A percentile compares a stretch with the other conserved stretches of the same genome.
Conservation (phyloP, 768 basidiomycete genomes). For the Aureoboletus auriporus region DNA sequence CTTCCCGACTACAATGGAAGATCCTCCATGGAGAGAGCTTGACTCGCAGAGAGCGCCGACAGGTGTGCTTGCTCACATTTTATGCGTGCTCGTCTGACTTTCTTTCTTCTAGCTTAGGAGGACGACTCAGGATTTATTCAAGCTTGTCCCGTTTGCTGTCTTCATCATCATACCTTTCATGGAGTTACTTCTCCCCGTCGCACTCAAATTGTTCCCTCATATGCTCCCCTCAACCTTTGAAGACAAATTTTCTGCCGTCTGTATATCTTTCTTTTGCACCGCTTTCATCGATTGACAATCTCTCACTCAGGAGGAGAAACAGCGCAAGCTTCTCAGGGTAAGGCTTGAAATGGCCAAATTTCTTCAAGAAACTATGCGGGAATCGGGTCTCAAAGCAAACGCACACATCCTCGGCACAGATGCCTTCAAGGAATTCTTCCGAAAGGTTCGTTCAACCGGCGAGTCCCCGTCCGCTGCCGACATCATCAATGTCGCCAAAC, state of each 20-base stretch:
- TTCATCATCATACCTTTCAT: slow-evolving; percentile 97
- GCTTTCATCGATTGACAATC: not conserved
- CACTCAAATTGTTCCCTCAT: slow-evolving; percentile 95
- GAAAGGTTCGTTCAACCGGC: slow-evolving; percentile 94
- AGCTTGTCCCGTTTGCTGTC: slow-evolving; percentile 92
- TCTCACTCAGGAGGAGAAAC: slow-evolving; percentile 80
- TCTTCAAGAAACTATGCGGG: slow-evolving; percentile 93
- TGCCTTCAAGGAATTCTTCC: slow-evolving; percentile 99
- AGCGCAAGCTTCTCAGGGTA: slow-evolving; percentile 91
- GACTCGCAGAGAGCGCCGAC: slow-evolving; percentile 90
- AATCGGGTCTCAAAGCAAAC: slow-evolving; percentile 89
- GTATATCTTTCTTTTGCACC: slow-evolving; percentile 17
- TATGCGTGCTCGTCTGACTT: slow-evolving; percentile 2
- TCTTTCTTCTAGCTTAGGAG: slow-evolving; percentile 63
- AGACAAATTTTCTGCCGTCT: slow-evolving; percentile 90
- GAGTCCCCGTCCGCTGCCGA: slow-evolving; percentile 88
- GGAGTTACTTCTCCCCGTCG: slow-evolving; percentile 94
- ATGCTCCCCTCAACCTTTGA: slow-evolving; percentile 99
- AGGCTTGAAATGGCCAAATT: slow-evolving; percentile 99
- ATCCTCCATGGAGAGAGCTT: slow-evolving; percentile 86
- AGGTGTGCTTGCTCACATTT: slow-evolving; percentile 46
- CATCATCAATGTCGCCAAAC: slow-evolving; percentile 89
- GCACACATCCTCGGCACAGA: slow-evolving; percentile 91
- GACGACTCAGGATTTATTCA: slow-evolving; percentile 88
- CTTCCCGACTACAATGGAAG: slow-evolving; percentile 83